A percentile compares a stretch with the other conserved stretches of the same genome.
phyloP scores from a whole-genome alignment of 2,329 filamentous ascomycete genomes.

The Alternaria panax region DNA sequence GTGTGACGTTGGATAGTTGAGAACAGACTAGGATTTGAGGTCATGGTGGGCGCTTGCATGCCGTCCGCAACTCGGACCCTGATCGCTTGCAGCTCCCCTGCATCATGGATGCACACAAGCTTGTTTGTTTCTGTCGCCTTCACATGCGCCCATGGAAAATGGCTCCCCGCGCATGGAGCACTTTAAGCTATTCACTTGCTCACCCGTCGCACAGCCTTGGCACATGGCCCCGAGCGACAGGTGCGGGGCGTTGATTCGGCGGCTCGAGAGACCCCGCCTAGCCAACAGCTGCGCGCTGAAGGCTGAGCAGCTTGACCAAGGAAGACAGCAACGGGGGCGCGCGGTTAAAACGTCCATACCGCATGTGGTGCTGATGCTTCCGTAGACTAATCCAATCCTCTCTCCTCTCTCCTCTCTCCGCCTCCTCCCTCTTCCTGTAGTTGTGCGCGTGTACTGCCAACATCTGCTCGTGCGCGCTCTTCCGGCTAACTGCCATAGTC shows the following conservation, averaged over 20 bases:
- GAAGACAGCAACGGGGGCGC: slow-evolving; percentile 18
- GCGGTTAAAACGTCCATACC: slow-evolving; percentile 25
- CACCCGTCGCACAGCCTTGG: slow-evolving; percentile 24
- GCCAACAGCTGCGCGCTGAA: slow-evolving; percentile 38
- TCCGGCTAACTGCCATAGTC: neutral
- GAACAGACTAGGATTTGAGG: neutral
- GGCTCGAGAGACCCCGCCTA: slow-evolving; percentile 43
- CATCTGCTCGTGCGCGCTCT: neutral
- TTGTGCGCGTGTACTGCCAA: slow-evolving; percentile 1
- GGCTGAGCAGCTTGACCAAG: slow-evolving; percentile 44
- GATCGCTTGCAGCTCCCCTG: slow-evolving; percentile 4
- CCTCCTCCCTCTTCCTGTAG: neutral
- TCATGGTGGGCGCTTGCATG: slow-evolving; percentile 26
- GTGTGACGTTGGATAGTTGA: neutral
- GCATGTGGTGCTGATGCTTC: slow-evolving; percentile 33
- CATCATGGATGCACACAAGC: neutral
- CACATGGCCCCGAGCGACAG: slow-evolving; percentile 11
- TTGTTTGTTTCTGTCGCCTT: slow-evolving; percentile 1
- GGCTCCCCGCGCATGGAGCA: slow-evolving; percentile 1
- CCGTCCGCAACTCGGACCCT: slow-evolving; percentile 22
- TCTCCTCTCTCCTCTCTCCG: slow-evolving; percentile 3
- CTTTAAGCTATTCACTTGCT: slow-evolving; percentile 7
- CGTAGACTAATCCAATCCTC: slow-evolving; percentile 14
- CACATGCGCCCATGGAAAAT: neutral
- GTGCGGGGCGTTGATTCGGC: slow-evolving; percentile 35